Evolutionary conservation across 2,329 filamentous ascomycete species (phyloP).

Genomic region (Colletotrichum sp.): DNA sequence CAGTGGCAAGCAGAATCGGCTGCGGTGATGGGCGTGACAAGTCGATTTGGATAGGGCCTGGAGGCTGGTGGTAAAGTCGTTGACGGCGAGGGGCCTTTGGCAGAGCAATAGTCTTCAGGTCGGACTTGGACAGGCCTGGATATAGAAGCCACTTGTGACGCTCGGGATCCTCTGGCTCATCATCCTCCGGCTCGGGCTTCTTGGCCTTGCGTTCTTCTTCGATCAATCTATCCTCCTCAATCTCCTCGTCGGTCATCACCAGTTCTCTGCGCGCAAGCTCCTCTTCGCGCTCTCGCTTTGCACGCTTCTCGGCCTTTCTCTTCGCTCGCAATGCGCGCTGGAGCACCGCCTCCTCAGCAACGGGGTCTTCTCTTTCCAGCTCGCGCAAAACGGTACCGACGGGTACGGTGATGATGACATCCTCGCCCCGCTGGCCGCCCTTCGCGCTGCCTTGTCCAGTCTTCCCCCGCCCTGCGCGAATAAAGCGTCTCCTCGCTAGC

Average conservation of each 20-base stretch:
- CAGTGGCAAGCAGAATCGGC: conserved; percentile 85
- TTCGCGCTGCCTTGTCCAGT: conserved; percentile 77
- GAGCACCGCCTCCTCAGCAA: conserved; percentile 64
- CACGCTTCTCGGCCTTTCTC: conserved; percentile 11
- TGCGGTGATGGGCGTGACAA: conserved; percentile 78
- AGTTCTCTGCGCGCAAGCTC: conserved; percentile 19
- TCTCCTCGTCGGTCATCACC: conserved; percentile 4
- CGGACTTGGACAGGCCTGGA: conserved; percentile 74
- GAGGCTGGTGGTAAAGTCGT: conserved; percentile 69
- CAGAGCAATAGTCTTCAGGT: conserved; percentile 61
- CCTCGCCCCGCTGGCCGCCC: conserved; percentile 82
- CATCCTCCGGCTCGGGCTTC: conserved; percentile 25
- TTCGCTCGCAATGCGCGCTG: conserved; percentile 15
- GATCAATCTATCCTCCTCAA: neutral
- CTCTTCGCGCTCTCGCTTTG: conserved; percentile 2
- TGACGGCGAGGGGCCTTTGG: conserved; percentile 58
- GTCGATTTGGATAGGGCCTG: conserved; percentile 75
- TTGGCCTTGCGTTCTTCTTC: neutral
- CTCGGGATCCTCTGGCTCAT: conserved; percentile 46
- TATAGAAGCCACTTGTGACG: conserved; percentile 86
- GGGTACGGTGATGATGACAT: conserved; percentile 87
- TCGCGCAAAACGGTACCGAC: conserved; percentile 92
- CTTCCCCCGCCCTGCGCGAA: conserved; percentile 78
- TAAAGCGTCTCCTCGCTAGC: conserved; percentile 75
- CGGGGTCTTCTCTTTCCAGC: conserved; percentile 77